Percentiles rank a stretch among this genome's conserved stretches.
Evolutionary conservation across 1,284 basidiomycete genomes (phyloP).

Genomic region (Lentinula novae-zelandiae): DNA sequence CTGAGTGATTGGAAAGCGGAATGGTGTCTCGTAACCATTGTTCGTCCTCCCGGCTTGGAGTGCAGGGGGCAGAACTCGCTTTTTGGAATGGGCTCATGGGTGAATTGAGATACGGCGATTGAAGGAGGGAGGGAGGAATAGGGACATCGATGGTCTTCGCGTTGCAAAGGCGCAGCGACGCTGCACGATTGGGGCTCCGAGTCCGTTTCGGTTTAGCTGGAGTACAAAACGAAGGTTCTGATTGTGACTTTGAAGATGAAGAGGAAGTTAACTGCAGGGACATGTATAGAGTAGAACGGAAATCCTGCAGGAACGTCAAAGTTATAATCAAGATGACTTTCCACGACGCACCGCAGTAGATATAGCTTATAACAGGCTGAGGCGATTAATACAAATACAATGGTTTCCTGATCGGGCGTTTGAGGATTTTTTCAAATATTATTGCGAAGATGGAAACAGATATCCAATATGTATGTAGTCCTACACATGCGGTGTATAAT

Average conservation of each 20-base stretch:
- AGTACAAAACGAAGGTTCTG: neutral
- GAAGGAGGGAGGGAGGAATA: slow-evolving; percentile 52
- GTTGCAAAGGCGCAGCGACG: slow-evolving; percentile 14
- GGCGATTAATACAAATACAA: neutral
- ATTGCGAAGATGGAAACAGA: neutral
- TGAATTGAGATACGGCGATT: slow-evolving; percentile 50
- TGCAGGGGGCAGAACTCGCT: slow-evolving; percentile 25
- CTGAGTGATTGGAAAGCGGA: slow-evolving; percentile 27
- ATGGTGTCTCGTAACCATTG: slow-evolving; percentile 61
- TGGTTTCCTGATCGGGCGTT: neutral
- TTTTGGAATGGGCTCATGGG: slow-evolving; percentile 45
- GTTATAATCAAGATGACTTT: neutral
- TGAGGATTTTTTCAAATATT: neutral
- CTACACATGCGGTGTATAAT: neutral
- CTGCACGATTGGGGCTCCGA: neutral
- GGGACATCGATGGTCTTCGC: slow-evolving; percentile 33
- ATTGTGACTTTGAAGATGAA: neutral
- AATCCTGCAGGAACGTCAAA: neutral
- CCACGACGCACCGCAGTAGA: neutral
- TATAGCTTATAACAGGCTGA: neutral
- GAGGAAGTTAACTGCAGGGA: neutral
- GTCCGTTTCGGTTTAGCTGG: neutral
- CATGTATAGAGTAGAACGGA: neutral
- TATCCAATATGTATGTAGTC: neutral
- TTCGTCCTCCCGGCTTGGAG: slow-evolving; percentile 48